phyloP scores from a whole-genome alignment of 1,284 basidiomycete species.

The Leccinum variabile region DNA sequence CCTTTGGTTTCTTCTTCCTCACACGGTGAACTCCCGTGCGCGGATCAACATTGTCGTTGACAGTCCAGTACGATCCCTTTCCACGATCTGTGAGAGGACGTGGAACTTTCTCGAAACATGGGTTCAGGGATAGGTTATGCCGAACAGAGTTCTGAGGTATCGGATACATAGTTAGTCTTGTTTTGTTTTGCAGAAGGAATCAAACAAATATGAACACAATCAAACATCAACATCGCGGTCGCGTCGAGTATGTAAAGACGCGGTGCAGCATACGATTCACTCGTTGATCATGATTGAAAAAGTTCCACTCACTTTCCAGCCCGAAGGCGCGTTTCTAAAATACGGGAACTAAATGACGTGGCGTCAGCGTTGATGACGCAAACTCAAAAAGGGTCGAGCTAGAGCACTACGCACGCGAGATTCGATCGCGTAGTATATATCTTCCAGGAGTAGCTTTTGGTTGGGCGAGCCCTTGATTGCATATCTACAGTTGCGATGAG shows the following conservation, averaged over 20 bases:
- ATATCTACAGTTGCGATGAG: constrained; percentile 49
- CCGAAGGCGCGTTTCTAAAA: constrained; percentile 76
- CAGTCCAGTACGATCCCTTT: constrained; percentile 86
- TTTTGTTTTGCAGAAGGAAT: constrained; percentile 25
- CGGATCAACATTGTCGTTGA: constrained; percentile 83
- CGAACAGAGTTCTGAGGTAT: constrained; percentile 83
- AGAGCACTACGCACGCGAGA: constrained; percentile 58
- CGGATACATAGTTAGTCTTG: constrained; percentile 25
- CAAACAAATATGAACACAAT: constrained; percentile 51
- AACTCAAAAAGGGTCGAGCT: not conserved
- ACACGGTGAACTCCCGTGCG: constrained; percentile 82
- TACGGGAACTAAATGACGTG: constrained; percentile 67
- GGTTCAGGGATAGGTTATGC: constrained; percentile 91
- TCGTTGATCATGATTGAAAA: constrained; percentile 1
- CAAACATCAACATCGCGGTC: constrained; percentile 61
- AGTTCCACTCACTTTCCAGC: constrained; percentile 71
- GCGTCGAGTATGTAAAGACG: constrained; percentile 32
- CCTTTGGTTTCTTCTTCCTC: constrained; percentile 76
- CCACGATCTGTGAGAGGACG: constrained; percentile 85
- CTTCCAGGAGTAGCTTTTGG: constrained; percentile 76
- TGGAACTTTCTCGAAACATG: constrained; percentile 90
- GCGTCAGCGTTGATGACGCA: constrained; percentile 13
- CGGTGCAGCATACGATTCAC: constrained; percentile 3
- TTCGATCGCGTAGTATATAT: constrained; percentile 86
- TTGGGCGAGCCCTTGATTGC: constrained; percentile 86